Percentiles rank a stretch among this genome's conserved stretches.
Evolutionary conservation across 2,329 filamentous ascomycete genomes (phyloP).

Genomic region (Pseudocercospora pini-densiflorae): DNA sequence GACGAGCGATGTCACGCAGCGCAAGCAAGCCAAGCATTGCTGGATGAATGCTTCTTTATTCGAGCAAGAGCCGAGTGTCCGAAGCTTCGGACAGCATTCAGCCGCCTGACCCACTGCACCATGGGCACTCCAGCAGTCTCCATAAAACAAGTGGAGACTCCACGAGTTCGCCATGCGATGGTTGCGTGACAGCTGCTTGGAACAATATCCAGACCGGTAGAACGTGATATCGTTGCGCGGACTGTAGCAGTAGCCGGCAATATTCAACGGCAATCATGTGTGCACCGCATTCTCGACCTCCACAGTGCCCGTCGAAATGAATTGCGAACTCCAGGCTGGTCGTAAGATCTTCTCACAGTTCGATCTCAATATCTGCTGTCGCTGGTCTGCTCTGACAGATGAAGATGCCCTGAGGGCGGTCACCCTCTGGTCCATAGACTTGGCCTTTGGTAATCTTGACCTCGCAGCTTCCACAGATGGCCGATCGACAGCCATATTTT

Average conservation of each 20-base stretch:
- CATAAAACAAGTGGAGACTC: background rate
- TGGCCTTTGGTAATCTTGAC: slow-evolving; percentile 31
- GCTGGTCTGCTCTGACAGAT: slow-evolving; percentile 35
- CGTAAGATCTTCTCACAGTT: slow-evolving; percentile 19
- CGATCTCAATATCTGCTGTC: slow-evolving; percentile 32
- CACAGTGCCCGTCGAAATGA: background rate
- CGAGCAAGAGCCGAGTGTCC: background rate
- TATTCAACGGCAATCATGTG: background rate
- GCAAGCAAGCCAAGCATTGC: background rate
- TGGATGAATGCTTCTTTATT: background rate
- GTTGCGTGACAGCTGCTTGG: background rate
- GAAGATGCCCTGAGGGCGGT: slow-evolving; percentile 30
- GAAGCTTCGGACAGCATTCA: background rate
- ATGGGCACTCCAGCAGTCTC: background rate
- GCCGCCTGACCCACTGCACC: background rate
- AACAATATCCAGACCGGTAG: background rate
- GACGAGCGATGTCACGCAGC: too few species aligned
- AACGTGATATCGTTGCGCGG: background rate
- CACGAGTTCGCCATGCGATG: background rate
- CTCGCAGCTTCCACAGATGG: slow-evolving; percentile 31
- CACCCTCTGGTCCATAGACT: slow-evolving; percentile 31
- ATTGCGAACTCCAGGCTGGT: background rate
- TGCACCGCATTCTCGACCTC: background rate
- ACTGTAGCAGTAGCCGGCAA: background rate
- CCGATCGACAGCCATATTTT: slow-evolving; percentile 31